A percentile compares a stretch with the other conserved stretches of the same genome.
These are phyloP conservation scores for Tricholoma saponaceum DNA, from an alignment of 768 basidiomycete genomes.

Conservation along the genomic window DNA sequence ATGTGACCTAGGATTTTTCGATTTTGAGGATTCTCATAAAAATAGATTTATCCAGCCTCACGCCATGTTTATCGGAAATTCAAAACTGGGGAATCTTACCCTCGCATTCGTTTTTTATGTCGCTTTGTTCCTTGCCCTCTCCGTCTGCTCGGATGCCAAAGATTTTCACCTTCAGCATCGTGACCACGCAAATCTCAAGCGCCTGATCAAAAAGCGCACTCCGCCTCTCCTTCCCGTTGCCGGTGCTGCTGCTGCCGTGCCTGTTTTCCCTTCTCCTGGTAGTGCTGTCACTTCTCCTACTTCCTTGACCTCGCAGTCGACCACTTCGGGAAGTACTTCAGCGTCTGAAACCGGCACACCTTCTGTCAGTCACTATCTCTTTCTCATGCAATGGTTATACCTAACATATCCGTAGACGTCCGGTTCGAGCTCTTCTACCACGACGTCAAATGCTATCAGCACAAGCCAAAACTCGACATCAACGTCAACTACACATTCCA, in stretches of 20 bases:
- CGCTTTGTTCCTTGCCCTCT: constrained; percentile 48
- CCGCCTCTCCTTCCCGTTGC: constrained; percentile 26
- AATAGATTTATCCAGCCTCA: constrained; percentile 2
- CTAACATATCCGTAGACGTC: constrained; percentile 4
- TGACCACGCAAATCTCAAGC: constrained; percentile 55
- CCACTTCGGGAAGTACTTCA: constrained; percentile 10
- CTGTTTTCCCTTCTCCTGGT: constrained; percentile 14
- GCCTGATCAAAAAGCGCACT: constrained; percentile 66
- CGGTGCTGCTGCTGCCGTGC: constrained; percentile 28
- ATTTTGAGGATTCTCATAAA: neutral
- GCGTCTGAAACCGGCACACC: constrained; percentile 7
- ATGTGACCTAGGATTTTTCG: neutral
- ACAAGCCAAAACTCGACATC: constrained; percentile 2
- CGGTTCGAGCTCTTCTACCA: constrained; percentile 1
- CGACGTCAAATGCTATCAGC: constrained; percentile 1
- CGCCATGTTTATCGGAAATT: constrained; percentile 42
- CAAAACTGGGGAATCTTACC: constrained; percentile 39
- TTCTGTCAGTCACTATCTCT: constrained; percentile 6
- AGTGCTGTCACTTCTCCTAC: constrained; percentile 7
- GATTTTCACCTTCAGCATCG: constrained; percentile 35
- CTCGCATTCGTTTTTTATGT: constrained; percentile 64
- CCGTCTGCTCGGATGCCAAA: constrained; percentile 40
- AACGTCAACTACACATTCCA: constrained; percentile 3
- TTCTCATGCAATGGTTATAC: neutral
- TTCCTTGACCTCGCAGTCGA: constrained; percentile 4